Base-by-base conservation (phyloP, 306 rosid genomes). In the Potentilla sterilis region DNA sequence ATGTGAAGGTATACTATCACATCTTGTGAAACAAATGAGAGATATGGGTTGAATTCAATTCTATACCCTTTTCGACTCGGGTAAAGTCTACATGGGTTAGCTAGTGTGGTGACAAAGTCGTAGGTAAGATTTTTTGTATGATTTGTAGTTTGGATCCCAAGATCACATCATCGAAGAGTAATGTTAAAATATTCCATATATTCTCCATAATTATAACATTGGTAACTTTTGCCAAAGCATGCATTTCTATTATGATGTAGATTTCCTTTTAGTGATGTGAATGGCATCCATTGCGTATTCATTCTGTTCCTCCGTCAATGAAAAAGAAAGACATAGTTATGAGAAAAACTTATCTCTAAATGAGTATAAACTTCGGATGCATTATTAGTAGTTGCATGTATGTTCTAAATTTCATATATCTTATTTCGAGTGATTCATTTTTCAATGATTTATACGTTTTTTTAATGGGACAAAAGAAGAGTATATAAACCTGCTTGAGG, bases 41-140 rank as follows among this genome's bases (percentile, higher is more conserved):
- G 44, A 42, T 42, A 6, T 6, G 44, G 55, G 8, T 49, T 49
- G n/a, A 49, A 59, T 22, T 5, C 28, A 51, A 51, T 16, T 51
- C 5, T 48, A 51, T 18, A 52, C 11, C 28, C 14, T n/a, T 55
- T 21, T 55, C 13, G 28, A 22, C 4, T 19, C 7, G 28, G 32
- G 19, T 4, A 54, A n/a, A n/a, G n/a, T n/a, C n/a, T n/a, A n/a
- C n/a, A n/a, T n/a, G n/a, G n/a, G n/a, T n/a, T n/a, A n/a, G n/a
- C n/a, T n/a, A n/a, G 80, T 37, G 58, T 78, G 22, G 34, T 69
- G 86, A 82, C 84, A 80, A 84, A 87, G 59, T 74, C 75, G 21
- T 61, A 40, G 63, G 84, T 76, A 75, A 77, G 72, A 38, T 79
- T 67, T 57, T 3, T 58, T 52, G 14, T 42, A 72, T 40, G 40